These are phyloP conservation scores for Podaxis sp. DNA, from an alignment of 768 basidiomycete species.

Conservation along the genomic window DNA sequence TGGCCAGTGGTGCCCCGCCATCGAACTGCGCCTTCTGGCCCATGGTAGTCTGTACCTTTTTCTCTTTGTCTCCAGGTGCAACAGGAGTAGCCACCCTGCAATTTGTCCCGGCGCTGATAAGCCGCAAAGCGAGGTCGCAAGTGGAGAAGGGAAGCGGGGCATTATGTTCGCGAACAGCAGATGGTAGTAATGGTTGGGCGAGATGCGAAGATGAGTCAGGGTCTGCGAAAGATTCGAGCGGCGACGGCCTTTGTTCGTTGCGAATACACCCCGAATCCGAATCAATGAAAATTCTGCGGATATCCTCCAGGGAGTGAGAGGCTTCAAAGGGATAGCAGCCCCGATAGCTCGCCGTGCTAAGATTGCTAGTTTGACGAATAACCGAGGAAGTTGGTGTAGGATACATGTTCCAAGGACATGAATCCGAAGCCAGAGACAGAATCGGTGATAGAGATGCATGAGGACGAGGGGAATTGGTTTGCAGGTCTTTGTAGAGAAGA, in stretches of 20 bases:
- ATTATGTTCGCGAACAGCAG: not conserved
- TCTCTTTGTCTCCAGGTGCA: slow-evolving; percentile 1
- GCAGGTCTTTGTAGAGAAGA: not conserved
- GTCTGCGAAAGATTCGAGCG: not conserved
- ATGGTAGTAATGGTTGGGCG: not conserved
- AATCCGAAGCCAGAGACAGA: not conserved
- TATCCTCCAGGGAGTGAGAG: not conserved
- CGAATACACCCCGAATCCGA: not conserved
- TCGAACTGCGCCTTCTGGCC: not conserved
- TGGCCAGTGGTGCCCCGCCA: not conserved
- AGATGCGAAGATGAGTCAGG: not conserved
- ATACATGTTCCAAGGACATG: not conserved
- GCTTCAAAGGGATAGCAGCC: not conserved
- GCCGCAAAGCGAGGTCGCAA: not conserved
- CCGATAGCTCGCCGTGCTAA: not conserved
- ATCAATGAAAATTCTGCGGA: not conserved
- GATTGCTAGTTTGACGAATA: not conserved
- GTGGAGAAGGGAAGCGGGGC: slow-evolving; percentile 4
- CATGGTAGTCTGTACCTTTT: not conserved
- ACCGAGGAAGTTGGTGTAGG: not conserved
- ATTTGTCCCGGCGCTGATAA: not conserved
- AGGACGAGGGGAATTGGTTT: not conserved
- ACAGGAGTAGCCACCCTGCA: not conserved
- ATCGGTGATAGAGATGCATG: not conserved
- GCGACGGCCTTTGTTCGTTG: not conserved